These are phyloP conservation scores for Kuraishia capsulata DNA, from an alignment of 805 yeast genomes.

Conservation along the genomic window DNA sequence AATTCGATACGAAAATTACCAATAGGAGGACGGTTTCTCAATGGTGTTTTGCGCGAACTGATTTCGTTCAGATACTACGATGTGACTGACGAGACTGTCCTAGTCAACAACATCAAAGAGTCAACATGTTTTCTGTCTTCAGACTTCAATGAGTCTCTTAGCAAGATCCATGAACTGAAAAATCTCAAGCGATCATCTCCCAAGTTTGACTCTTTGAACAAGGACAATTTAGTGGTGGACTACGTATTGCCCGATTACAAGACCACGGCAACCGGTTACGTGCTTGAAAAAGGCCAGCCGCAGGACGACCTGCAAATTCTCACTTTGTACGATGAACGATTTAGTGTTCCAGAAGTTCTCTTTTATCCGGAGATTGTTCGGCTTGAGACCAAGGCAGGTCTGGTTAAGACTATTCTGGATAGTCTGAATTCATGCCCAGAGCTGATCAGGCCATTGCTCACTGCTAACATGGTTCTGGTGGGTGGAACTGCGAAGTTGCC, in stretches of 20 bases:
- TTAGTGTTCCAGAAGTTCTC: constrained; percentile 76
- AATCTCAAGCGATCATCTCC: constrained; percentile 3
- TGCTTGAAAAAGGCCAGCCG: constrained; percentile 23
- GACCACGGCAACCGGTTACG: constrained; percentile 69
- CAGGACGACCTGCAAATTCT: constrained; percentile 54
- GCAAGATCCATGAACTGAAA: constrained; percentile 16
- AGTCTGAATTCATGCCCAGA: constrained; percentile 66
- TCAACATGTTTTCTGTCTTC: constrained; percentile 58
- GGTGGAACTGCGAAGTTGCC: constrained; percentile 79
- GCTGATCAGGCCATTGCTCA: constrained; percentile 61
- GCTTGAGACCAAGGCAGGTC: constrained; percentile 52
- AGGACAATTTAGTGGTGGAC: constrained; percentile 37
- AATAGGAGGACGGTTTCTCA: constrained; percentile 78
- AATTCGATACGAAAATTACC: constrained; percentile 71
- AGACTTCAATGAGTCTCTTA: constrained; percentile 32
- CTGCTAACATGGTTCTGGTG: constrained; percentile 67
- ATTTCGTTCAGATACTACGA: constrained; percentile 89
- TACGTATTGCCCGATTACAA: constrained; percentile 86
- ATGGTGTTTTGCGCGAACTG: constrained; percentile 76
- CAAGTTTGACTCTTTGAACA: constrained; percentile 3
- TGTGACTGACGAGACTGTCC: constrained; percentile 80
- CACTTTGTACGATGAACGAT: constrained; percentile 72
- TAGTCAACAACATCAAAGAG: constrained; percentile 83
- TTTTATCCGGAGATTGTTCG: constrained; percentile 80
- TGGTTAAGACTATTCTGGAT: constrained; percentile 62